Conservation (phyloP, 306 rosid genomes). For the Lupinus albus region DNA sequence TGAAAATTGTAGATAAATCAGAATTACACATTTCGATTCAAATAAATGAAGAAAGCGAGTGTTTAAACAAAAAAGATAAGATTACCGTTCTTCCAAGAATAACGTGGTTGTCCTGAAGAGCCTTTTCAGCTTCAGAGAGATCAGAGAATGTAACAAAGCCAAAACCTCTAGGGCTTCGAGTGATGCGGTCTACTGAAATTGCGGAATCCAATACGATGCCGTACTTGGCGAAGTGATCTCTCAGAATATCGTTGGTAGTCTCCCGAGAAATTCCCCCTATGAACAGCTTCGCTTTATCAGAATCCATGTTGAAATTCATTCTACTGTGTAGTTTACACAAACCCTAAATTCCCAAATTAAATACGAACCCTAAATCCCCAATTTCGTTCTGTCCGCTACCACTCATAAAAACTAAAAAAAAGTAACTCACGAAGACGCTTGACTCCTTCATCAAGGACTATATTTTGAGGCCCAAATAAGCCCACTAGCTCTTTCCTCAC, state of each 20-base stretch:
- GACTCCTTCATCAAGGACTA: too few relatives aligned
- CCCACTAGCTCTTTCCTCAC: too few relatives aligned
- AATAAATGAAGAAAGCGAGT: background rate
- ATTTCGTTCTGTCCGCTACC: background rate
- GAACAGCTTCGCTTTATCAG: constrained; percentile 60
- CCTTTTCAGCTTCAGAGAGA: constrained; percentile 55
- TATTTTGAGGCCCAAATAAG: too few relatives aligned
- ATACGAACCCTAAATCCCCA: constrained; percentile 42
- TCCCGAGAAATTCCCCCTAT: constrained; percentile 70
- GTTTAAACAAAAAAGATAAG: background rate
- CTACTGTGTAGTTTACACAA: constrained; percentile 34
- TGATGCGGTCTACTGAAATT: constrained; percentile 52
- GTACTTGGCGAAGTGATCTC: constrained; percentile 54
- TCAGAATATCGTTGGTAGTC: constrained; percentile 56
- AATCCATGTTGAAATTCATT: constrained; percentile 50
- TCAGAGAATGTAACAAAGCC: constrained; percentile 77
- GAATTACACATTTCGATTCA: background rate
- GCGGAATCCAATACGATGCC: constrained; percentile 59
- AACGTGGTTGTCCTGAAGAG: constrained; percentile 56
- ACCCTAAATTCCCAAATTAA: constrained; percentile 55
- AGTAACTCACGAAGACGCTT: background rate
- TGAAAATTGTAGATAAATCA: too few relatives aligned
- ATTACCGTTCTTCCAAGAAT: constrained; percentile 61
- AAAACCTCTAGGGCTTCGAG: constrained; percentile 72
- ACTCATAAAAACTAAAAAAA: too few relatives aligned